Base-by-base conservation (phyloP, 805 yeast species). In the Metschnikowia orientalis region DNA sequence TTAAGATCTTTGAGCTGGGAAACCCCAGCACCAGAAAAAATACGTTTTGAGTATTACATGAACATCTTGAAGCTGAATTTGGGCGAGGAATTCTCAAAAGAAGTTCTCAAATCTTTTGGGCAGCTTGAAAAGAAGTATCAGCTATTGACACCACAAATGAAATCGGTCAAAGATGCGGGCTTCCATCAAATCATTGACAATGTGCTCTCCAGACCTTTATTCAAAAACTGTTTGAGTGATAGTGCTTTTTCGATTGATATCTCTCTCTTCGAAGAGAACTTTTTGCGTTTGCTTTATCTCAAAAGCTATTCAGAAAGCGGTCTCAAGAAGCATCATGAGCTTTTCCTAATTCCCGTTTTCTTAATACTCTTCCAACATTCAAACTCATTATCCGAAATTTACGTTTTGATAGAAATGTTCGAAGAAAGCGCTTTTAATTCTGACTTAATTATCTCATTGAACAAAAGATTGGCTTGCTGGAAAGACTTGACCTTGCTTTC, bases 1-100 rank as follows among this genome's bases (percentile, higher is more conserved):
- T 44, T 61, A 32, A 43, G 71, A 18, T 58, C 54, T 28, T 48
- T 64, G 33, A 48, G 48, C 7, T 67, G 72, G 72, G 63, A 61
- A 11, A 56, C 62, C 2, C 56, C 52, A 27, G 48, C 60, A 16
- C 56, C 67, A 2, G 44, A 41, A 1, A 37, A 40, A 15, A 34
- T 51, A 26, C 39, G 61, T 8, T 62, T 42, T 38, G 51, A 53
- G 18, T 59, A 57, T 25, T 59, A 56, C 37, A 34, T 49, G 31
- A 47, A 48, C 14, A 35, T 63, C 2, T 48, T 66, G 21, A 31
- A 44, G 6, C 27, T 35, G 18, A 42, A 48, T 19, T 43, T 42
- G 18, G 40, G 45, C n/a, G 31, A 40, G 8, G 47, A 40, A 11
- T 37, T 47, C 7, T 38, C 45, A 2, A 40, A 47, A 4, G 44